A percentile compares a stretch with the other conserved stretches of the same genome.
These are phyloP conservation scores for Penicillium samsonianum DNA, from an alignment of 495 filamentous ascomycete genomes.

Conservation along the genomic window DNA sequence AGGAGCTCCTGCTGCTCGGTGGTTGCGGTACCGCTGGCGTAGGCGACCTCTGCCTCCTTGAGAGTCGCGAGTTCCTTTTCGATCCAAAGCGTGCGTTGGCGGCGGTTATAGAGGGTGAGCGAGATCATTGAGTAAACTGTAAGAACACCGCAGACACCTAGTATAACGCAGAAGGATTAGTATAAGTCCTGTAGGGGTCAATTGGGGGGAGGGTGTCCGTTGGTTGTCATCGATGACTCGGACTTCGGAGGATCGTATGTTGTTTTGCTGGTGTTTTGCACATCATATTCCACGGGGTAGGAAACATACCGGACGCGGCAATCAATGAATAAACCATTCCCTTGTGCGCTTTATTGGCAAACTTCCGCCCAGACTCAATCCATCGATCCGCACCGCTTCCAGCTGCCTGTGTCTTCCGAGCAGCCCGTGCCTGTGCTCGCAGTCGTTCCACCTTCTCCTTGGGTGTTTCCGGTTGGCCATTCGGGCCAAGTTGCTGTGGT, in stretches of 20 bases:
- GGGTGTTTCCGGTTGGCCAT: constrained; percentile 67
- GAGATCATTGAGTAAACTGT: constrained; percentile 81
- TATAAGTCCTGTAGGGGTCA: not conserved
- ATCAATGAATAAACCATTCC: constrained; percentile 74
- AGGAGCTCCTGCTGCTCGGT: constrained; percentile 49
- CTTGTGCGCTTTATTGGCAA: constrained; percentile 84
- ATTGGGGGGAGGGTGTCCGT: not conserved
- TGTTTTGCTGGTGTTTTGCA: not conserved
- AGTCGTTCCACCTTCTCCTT: constrained; percentile 86
- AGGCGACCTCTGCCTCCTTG: constrained; percentile 60
- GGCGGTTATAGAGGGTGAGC: constrained; percentile 84
- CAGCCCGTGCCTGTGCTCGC: constrained; percentile 72
- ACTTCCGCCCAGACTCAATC: constrained; percentile 65
- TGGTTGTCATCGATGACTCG: constrained; percentile 4
- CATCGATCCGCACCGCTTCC: constrained; percentile 62
- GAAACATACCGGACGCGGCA: constrained; percentile 69
- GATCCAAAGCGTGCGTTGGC: constrained; percentile 64
- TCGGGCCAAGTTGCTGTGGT: constrained; percentile 31
- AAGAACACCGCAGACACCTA: constrained; percentile 71
- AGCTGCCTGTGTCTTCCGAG: constrained; percentile 64
- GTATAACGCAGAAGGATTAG: constrained; percentile 1
- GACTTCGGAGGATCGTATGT: constrained; percentile 3
- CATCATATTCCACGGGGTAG: not conserved
- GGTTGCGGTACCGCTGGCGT: constrained; percentile 63
- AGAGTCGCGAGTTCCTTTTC: constrained; percentile 62